These are phyloP conservation scores for Ailanthus altissimus DNA, from an alignment of 345 rosid genomes.

Conservation along the genomic window DNA sequence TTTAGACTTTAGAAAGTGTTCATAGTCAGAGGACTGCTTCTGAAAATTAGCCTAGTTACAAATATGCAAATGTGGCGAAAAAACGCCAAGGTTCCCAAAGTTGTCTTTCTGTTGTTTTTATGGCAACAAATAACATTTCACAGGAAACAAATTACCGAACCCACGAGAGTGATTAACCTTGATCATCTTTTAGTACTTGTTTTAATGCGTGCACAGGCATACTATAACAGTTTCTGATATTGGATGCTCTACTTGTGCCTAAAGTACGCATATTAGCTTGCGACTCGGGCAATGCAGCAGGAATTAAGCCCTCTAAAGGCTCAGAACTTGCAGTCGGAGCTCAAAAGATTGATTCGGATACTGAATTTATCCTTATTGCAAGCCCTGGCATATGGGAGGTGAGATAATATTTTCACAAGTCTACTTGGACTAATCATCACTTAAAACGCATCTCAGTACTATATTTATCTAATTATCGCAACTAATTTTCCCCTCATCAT, in stretches of 20 bases:
- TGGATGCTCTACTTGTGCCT: not conserved
- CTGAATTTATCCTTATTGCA: slow-evolving; percentile 70
- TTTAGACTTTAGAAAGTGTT: not conserved
- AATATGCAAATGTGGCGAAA: not conserved
- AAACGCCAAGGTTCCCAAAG: not conserved
- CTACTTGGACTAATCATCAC: not conserved
- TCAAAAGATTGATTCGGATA: slow-evolving; percentile 45
- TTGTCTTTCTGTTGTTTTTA: no score
- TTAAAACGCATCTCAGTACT: no score
- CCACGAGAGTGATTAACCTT: not conserved
- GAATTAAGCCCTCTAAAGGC: slow-evolving; percentile 23
- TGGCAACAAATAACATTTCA: not conserved
- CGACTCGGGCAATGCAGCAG: slow-evolving; percentile 33
- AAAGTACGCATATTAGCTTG: slow-evolving; percentile 36
- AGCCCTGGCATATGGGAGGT: slow-evolving; percentile 85
- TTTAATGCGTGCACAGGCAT: not conserved
- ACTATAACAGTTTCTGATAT: slow-evolving; percentile 2
- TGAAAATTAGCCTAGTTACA: not conserved
- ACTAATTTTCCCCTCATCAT: no score
- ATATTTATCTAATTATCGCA: no score
- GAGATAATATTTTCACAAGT: not conserved
- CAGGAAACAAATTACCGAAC: not conserved
- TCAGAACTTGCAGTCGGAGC: slow-evolving; percentile 41
- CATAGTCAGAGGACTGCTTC: no score
- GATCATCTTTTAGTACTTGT: not conserved